Conservation (phyloP, 805 yeast genomes). For the Wickerhamiella cacticola region DNA sequence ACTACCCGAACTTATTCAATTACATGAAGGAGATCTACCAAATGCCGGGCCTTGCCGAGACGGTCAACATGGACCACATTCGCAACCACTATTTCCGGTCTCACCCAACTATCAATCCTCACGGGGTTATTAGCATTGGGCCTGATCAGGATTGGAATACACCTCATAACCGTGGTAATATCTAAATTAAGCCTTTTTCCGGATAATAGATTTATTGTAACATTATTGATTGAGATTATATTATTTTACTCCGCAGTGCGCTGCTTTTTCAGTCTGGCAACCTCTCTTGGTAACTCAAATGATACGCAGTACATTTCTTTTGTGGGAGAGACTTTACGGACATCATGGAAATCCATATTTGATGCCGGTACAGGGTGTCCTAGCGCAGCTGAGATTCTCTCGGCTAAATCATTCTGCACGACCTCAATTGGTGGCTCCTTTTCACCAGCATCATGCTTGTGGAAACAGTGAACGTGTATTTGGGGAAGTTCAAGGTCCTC, state of each 20-base stretch:
- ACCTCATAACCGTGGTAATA: slow-evolving; percentile 19
- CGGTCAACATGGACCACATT: slow-evolving; percentile 83
- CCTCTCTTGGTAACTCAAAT: slow-evolving; percentile 43
- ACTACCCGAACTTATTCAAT: slow-evolving; percentile 64
- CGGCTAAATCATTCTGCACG: slow-evolving; percentile 51
- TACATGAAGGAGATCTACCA: slow-evolving; percentile 74
- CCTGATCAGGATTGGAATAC: slow-evolving; percentile 37
- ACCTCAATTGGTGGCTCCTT: slow-evolving; percentile 61
- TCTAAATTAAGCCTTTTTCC: not conserved
- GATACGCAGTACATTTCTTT: slow-evolving; percentile 91
- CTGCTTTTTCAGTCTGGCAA: slow-evolving; percentile 25
- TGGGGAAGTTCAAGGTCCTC: slow-evolving; percentile 52
- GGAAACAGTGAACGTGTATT: slow-evolving; percentile 85
- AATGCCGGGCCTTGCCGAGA: slow-evolving; percentile 54
- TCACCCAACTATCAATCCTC: slow-evolving; percentile 69
- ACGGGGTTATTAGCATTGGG: slow-evolving; percentile 75
- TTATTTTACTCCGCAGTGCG: not conserved
- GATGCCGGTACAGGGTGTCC: slow-evolving; percentile 37
- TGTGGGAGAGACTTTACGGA: slow-evolving; percentile 91
- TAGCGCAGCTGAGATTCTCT: slow-evolving; percentile 38
- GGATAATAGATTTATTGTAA: not conserved
- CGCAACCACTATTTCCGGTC: slow-evolving; percentile 84
- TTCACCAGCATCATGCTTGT: slow-evolving; percentile 67
- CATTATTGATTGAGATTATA: not conserved
- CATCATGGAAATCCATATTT: slow-evolving; percentile 57